These are phyloP conservation scores for Metarhizium guizhouense DNA, from an alignment of 2,329 filamentous ascomycete genomes.

Conservation along the genomic window DNA sequence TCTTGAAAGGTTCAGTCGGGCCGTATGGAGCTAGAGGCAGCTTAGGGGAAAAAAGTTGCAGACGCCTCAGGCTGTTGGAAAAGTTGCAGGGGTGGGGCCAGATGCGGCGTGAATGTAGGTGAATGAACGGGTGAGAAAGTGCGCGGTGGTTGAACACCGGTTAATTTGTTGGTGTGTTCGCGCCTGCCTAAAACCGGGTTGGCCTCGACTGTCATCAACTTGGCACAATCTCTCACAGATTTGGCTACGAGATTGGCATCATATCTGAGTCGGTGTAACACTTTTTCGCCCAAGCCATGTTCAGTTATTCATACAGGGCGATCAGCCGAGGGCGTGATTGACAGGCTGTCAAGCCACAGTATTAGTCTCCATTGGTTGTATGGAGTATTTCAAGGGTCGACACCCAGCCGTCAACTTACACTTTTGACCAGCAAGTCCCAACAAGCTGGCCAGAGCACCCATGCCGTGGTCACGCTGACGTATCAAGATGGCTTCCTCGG, in stretches of 20 bases:
- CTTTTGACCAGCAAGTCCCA: background rate
- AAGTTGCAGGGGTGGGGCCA: background rate
- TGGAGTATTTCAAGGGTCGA: no score
- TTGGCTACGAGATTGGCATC: no score
- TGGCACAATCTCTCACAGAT: no score
- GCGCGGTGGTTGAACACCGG: constrained; percentile 16
- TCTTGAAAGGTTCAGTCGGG: constrained; percentile 1
- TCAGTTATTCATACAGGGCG: no score
- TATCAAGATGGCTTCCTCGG: constrained; percentile 9
- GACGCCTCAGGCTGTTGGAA: background rate
- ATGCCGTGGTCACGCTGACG: background rate
- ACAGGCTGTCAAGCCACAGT: background rate
- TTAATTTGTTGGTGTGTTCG: constrained; percentile 6
- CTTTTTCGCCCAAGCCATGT: no score
- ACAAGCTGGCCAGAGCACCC: background rate
- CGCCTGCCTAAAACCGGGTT: background rate
- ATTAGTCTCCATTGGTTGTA: background rate
- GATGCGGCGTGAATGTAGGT: background rate
- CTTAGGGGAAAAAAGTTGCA: background rate
- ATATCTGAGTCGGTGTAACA: no score
- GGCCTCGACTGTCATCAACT: no score
- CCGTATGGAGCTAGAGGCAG: background rate
- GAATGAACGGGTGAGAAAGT: background rate
- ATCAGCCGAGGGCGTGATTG: background rate
- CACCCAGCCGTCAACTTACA: no score